phyloP scores from a whole-genome alignment of 2,329 filamentous ascomycete species.

The Seiridium unicorne region DNA sequence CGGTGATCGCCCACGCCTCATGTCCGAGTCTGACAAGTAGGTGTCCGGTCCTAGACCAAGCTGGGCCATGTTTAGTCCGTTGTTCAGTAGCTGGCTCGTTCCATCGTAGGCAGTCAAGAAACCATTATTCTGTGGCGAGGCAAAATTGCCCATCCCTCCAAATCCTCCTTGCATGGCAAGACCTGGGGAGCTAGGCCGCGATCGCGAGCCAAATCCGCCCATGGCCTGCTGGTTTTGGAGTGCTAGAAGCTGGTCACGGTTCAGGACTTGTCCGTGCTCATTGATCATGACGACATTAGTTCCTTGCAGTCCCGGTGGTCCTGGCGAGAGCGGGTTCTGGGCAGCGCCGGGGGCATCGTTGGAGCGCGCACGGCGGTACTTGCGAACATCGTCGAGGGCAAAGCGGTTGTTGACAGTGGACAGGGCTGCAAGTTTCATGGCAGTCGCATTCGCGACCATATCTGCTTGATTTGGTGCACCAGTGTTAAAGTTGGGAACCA shows the following conservation, averaged over 20 bases:
- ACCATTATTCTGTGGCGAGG: slow-evolving; percentile 90
- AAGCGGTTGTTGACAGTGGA: slow-evolving; percentile 99
- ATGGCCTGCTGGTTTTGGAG: slow-evolving; percentile 69
- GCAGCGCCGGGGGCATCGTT: slow-evolving; percentile 70
- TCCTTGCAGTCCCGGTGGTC: slow-evolving; percentile 63
- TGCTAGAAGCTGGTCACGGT: slow-evolving; percentile 78
- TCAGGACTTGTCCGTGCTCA: slow-evolving; percentile 85
- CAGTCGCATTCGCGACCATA: slow-evolving; percentile 97
- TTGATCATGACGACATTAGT: slow-evolving; percentile 92
- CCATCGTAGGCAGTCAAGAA: slow-evolving; percentile 88
- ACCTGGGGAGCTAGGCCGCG: slow-evolving; percentile 86
- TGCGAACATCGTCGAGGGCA: slow-evolving; percentile 92
- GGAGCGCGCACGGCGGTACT: slow-evolving; percentile 88
- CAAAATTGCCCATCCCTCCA: slow-evolving; percentile 63
- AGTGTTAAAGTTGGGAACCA: slow-evolving; percentile 80
- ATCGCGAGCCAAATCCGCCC: slow-evolving; percentile 64
- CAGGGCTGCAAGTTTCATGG: slow-evolving; percentile 96
- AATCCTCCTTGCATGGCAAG: slow-evolving; percentile 68
- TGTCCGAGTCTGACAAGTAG: slow-evolving; percentile 91
- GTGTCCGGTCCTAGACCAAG: slow-evolving; percentile 75
- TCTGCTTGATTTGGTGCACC: slow-evolving; percentile 75
- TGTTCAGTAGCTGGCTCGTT: slow-evolving; percentile 65
- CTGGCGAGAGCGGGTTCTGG: slow-evolving; percentile 65
- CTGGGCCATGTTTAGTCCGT: slow-evolving; percentile 60
- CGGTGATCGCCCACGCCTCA: slow-evolving; percentile 85